These are phyloP conservation scores for Yarrowia sp. DNA, from an alignment of 805 yeast genomes.

Conservation along the genomic window DNA sequence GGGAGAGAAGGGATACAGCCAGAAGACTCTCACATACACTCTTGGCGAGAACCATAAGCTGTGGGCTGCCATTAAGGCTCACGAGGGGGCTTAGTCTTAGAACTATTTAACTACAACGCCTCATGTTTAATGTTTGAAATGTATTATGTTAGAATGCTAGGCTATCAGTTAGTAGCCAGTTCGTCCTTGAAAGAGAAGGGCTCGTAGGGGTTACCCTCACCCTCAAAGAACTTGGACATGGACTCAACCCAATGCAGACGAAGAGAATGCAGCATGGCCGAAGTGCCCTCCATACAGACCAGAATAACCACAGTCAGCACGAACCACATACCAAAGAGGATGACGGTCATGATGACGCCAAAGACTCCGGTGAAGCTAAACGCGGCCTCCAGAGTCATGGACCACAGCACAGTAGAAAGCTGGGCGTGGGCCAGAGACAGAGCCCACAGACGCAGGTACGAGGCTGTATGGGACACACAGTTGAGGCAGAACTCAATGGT, in stretches of 20 bases:
- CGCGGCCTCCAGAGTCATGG: conserved; percentile 84
- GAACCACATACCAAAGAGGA: conserved; percentile 94
- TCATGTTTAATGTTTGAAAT: background rate
- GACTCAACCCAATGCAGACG: conserved; percentile 99
- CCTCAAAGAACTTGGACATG: conserved; percentile 96
- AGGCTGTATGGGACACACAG: conserved; percentile 98
- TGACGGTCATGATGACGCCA: conserved; percentile 73
- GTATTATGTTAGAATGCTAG: conserved; percentile 25
- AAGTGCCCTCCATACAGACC: conserved; percentile 97
- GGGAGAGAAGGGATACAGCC: conserved; percentile 56
- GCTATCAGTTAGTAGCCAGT: conserved; percentile 3
- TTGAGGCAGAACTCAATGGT: conserved; percentile 96
- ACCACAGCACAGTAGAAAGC: conserved; percentile 91
- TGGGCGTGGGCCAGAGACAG: conserved; percentile 96
- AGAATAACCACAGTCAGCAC: conserved; percentile 83
- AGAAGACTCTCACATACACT: conserved; percentile 59
- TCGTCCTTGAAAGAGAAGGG: conserved; percentile 68
- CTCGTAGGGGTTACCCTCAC: conserved; percentile 87
- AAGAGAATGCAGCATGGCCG: conserved; percentile 98
- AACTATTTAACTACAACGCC: background rate
- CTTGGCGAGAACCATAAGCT: conserved; percentile 77
- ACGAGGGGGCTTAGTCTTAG: background rate
- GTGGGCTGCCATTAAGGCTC: conserved; percentile 45
- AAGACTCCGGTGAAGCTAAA: conserved; percentile 62
- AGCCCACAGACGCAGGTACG: conserved; percentile 96